These are phyloP conservation scores for Leccinum ochraceum DNA, from an alignment of 768 basidiomycete species.

Conservation along the genomic window DNA sequence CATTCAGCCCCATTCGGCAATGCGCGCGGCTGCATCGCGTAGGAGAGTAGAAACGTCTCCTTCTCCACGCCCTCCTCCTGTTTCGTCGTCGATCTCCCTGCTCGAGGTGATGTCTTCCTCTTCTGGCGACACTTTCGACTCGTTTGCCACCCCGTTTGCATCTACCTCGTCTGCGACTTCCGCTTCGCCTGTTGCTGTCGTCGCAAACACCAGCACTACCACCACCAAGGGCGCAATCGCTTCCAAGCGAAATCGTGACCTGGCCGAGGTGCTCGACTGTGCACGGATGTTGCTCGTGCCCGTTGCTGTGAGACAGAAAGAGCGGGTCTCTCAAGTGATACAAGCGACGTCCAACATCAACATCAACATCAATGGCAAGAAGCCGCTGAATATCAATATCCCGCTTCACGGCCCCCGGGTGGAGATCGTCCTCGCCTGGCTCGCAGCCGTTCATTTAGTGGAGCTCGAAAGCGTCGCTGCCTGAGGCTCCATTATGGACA, in stretches of 20 bases:
- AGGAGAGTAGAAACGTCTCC: constrained; percentile 38
- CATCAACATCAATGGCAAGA: constrained; percentile 43
- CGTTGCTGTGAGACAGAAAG: constrained; percentile 61
- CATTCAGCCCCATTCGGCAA: constrained; percentile 54
- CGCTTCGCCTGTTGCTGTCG: background rate
- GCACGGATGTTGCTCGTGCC: constrained; percentile 74
- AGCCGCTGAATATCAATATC: constrained; percentile 70
- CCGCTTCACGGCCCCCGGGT: constrained; percentile 85
- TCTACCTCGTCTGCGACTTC: constrained; percentile 23
- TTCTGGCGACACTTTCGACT: constrained; percentile 25
- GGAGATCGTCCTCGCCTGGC: constrained; percentile 83
- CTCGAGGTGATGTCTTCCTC: constrained; percentile 26
- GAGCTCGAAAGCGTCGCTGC: constrained; percentile 55
- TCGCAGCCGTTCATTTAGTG: constrained; percentile 76
- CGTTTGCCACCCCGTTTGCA: constrained; percentile 13
- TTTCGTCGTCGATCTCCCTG: constrained; percentile 24
- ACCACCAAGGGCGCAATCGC: background rate
- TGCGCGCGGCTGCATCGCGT: constrained; percentile 23
- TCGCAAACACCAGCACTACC: background rate
- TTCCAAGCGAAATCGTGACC: constrained; percentile 34
- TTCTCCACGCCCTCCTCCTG: constrained; percentile 21
- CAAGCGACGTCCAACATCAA: constrained; percentile 34
- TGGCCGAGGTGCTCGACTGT: constrained; percentile 61
- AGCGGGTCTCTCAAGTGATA: constrained; percentile 56
- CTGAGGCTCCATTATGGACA: constrained; percentile 8